Base-by-base conservation (phyloP, 768 basidiomycete species). In the Podaxis mareebaensis region DNA sequence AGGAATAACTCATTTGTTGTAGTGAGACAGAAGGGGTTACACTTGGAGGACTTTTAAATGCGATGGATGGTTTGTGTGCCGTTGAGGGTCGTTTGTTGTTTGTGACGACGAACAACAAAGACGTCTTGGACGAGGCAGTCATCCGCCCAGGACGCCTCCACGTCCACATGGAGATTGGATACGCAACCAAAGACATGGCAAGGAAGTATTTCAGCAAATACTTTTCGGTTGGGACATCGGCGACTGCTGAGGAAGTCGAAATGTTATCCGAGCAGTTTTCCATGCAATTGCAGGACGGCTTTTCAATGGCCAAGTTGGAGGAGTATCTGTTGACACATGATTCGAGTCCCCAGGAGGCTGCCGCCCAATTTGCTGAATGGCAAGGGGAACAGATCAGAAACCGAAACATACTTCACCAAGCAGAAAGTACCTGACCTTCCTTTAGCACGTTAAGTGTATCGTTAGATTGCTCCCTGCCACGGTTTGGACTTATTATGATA, bases 141-240 rank as follows among this genome's bases (percentile, higher is more conserved):
- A 81, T 81, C 65, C 83, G 89, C 8, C 85, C 89, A 0, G 89
- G 90, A 8, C 81, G 90, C 5, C 84, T 91, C 81, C 88, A 90
- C 68, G 64, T 88, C 10, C 86, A 89, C 65, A 73, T 91, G 61
- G 84, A 88, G 70, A 89, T 89, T 71, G 80, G 80, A 64, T 78
- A 83, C 17, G 86, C 89, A 28, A 85, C 83, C 67, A 79, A 73
- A 58, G 81, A 80, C 70, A 88, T 90, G 68, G 84, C 83, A 0
- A 73, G 73, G 40, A 82, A 84, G 65, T 75, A 90, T 20, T 91
- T 87, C 73, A 78, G 73, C 57, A 77, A 81, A 30, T 91, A 90
- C 72, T 91, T 42, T 28, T 61, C 60, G 4, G 26, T 20, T 6
- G 39, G 60, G 3, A 61, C 15, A 2, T 28, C 52, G 24, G 38